Base-by-base conservation (phyloP, 352 stramenopile species). In the Globisporangium irregulare region DNA sequence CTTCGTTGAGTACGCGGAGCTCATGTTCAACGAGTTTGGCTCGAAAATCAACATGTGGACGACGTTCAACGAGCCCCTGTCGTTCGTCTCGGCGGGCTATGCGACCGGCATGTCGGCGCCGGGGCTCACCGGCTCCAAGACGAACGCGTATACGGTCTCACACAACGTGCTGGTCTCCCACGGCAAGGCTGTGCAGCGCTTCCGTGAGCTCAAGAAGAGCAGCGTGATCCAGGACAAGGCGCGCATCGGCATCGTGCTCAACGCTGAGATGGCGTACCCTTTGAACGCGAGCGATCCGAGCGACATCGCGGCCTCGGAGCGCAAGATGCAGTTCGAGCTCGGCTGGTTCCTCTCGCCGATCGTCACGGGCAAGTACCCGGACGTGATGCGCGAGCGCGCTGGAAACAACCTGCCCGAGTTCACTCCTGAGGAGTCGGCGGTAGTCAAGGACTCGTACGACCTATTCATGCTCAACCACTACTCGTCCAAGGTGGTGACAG, bases 391-490 rank as follows among this genome's bases (percentile, higher is more conserved):
- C 27, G 63, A 92, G 48, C 74, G 84, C 50, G 81, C 91, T 1
- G 88, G 92, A 7, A 74, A 79, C 18, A 78, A 89, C 24, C 76
- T 99, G 9, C 95, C 95, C 4, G 34, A 67, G 25, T 98, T 98
- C 72, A 97, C 93, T 3, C 15, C 62, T 0, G 73, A 90, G 25
- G 80, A 98, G 60, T 62, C 82, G 32, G 76, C 77, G 41, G 29
- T 90, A 22, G 66, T 99, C 15, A 80, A 80, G 48, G 84, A 81
- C 15, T 97, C 87, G n/a, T 87, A 86, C 69, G 97, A 99, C 61
- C 89, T 98, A 54, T 94, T 99, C 55, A 97, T 97, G 56, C 68
- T 99, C 8, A 99, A 99, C 76, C 92, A 98, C 71, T 99, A 99
- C 73, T 77, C 75, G 46, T 90, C 94, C 57, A 78, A 76, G 53